Base-by-base conservation (phyloP, 108 stramenopile genomes). In the Epipyxis sp. region DNA sequence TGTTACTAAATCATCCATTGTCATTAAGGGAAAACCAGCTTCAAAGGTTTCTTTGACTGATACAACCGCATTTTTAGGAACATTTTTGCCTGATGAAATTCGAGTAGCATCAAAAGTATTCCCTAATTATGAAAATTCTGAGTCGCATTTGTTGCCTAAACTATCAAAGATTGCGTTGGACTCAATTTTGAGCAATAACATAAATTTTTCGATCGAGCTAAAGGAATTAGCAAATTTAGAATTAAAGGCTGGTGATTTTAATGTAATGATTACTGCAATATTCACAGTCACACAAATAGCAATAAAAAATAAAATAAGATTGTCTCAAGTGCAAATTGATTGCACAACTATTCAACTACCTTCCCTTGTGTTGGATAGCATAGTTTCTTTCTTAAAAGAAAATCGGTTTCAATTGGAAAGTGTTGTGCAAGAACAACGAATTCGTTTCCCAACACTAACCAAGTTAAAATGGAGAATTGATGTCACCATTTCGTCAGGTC, bases 401-500 rank as follows among this genome's bases (percentile, higher is more conserved):
- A 16, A 46, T 10, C 71, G 71, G n/a, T 10, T 6, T 10, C 13
- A 6, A 10, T 54, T 34, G 32, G 71, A 74, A 37, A 32, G 41
- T 29, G 46, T 50, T 6, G 71, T 57, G 32, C 25, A 10, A 10
- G n/a, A 57, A 10, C 71, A 74, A 10, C 3, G 71, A 74, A 27
- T 74, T 16, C n/a, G 32, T 29, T 74, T 74, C 13, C 71, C 71
- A 6, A 20, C 10, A 6, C 71, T 74, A 16, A 42, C 40, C 42
- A 27, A 37, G 32, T 16, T 74, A 10, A 13, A 42, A 37, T 74
- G 71, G 71, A 39, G 71, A 10, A 42, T 74, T 27, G 71, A 74
- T 32, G 71, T 74, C 46, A 6, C 42, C 32, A 74, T 74, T 29
- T 74, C 71, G 13, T 74, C 71, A 29, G 71, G 71, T 27, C n/a